Percentiles rank a stretch among this genome's conserved stretches.
Evolutionary conservation across 2,329 filamentous ascomycete species (phyloP).

Genomic region (Parasarocladium wereldwijsianum): DNA sequence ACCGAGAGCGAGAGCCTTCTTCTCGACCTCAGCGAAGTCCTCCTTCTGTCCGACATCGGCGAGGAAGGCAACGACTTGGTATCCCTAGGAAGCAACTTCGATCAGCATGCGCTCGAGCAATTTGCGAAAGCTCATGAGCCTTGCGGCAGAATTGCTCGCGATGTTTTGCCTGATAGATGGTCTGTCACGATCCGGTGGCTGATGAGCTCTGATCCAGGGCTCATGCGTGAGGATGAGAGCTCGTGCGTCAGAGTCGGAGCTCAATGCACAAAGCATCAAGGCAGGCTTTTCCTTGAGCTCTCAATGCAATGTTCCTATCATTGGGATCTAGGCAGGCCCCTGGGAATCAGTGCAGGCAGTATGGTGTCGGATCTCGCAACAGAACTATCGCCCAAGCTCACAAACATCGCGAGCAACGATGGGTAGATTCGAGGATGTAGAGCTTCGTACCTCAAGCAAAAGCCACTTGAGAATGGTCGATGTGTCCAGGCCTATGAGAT

Average conservation of each 20-base stretch:
- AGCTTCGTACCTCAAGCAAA: not conserved
- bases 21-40: slow-evolving; percentile 54
- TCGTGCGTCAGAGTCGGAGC: not conserved
- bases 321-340: not conserved
- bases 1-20: slow-evolving; percentile 40
- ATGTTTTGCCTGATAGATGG: not conserved
- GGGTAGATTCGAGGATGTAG: not conserved
- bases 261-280: not conserved
- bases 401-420: not conserved
- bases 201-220: too few species aligned
- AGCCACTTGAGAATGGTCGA: not conserved
- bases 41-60: slow-evolving; percentile 59
- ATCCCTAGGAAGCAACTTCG: not conserved
- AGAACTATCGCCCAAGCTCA: not conserved
- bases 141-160: not conserved
- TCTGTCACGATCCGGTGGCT: not conserved
- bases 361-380: too few species aligned
- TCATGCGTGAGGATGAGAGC: too few species aligned
- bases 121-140: not conserved
- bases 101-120: not conserved
- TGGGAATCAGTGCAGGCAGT: not conserved
- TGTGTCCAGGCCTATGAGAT: not conserved
- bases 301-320: not conserved
- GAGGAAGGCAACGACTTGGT: slow-evolving; percentile 20
- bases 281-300: not conserved